phyloP scores from a whole-genome alignment of 495 filamentous ascomycete species.

The Annulohypoxylon bovei region DNA sequence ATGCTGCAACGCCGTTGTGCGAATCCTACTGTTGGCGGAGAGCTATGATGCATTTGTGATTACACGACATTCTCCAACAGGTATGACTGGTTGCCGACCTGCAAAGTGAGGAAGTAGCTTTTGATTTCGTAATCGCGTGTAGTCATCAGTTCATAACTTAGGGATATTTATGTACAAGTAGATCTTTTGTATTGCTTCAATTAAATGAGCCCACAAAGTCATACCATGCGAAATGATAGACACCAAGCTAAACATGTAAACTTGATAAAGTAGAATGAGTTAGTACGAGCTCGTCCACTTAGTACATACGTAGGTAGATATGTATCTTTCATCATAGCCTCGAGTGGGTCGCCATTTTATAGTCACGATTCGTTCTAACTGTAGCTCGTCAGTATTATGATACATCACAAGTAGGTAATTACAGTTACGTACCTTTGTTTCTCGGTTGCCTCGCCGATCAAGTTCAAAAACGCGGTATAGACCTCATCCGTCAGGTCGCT shows the following conservation, averaged over 20 bases:
- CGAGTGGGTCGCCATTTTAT: background rate
- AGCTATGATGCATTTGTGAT: slow-evolving; percentile 4
- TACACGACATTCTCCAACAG: slow-evolving; percentile 8
- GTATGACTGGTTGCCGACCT: background rate
- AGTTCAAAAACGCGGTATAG: slow-evolving; percentile 77
- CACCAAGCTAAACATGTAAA: background rate
- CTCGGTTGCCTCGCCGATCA: slow-evolving; percentile 69
- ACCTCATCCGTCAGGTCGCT: slow-evolving; percentile 95
- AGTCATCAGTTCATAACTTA: background rate
- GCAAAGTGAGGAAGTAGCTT: background rate
- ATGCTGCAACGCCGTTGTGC: slow-evolving; percentile 7
- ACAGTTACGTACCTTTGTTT: slow-evolving; percentile 15
- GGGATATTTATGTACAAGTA: background rate
- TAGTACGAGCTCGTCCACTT: background rate
- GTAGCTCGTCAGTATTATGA: slow-evolving; percentile 16
- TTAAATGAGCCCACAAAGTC: background rate
- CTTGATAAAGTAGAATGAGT: background rate
- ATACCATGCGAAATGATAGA: background rate
- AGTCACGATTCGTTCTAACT: slow-evolving; percentile 20
- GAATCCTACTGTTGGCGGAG: background rate
- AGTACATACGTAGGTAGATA: too few species aligned
- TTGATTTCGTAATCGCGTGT: background rate
- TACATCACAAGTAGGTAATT: background rate
- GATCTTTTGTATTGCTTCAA: background rate
- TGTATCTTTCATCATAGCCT: slow-evolving; percentile 16